These are phyloP conservation scores for Alopecurus myosuroides DNA, from an alignment of 176 grass and related monocot species.

Conservation along the genomic window DNA sequence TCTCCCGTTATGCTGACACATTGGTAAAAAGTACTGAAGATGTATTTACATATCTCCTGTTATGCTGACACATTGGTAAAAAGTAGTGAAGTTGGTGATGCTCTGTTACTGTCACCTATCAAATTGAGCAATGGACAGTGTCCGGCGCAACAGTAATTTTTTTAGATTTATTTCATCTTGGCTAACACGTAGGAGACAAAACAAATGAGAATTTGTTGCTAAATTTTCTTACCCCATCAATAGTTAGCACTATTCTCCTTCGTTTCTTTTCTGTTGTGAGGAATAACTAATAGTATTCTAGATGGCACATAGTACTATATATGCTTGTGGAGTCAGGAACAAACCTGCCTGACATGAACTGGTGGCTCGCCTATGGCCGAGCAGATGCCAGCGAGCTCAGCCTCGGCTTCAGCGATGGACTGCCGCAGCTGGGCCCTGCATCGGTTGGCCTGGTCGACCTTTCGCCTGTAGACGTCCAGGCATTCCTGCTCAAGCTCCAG, in stretches of 20 bases:
- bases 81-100: not conserved
- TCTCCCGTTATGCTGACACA: not conserved
- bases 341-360: conserved; percentile 53
- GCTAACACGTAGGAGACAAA: not conserved
- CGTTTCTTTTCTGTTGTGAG: not conserved
- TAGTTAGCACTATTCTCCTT: not conserved
- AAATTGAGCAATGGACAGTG: not conserved
- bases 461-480: conserved; percentile 60
- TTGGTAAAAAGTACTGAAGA: not conserved
- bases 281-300: not conserved
- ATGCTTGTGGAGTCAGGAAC: conserved; percentile 19
- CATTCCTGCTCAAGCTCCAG: conserved; percentile 76
- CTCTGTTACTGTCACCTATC: not conserved
- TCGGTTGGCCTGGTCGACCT: conserved; percentile 62
- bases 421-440: conserved; percentile 61
- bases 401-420: conserved; percentile 65
- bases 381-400: conserved; percentile 72
- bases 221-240: not conserved
- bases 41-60: not conserved
- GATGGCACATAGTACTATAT: not conserved
- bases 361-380: conserved; percentile 64
- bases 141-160: not conserved
- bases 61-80: not conserved
- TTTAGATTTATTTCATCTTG: not conserved
- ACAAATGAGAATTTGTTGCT: not conserved